A percentile compares a stretch with the other conserved stretches of the same genome.
These are phyloP conservation scores for Rusavskia elegans DNA, from an alignment of 495 filamentous ascomycete species.

Conservation along the genomic window DNA sequence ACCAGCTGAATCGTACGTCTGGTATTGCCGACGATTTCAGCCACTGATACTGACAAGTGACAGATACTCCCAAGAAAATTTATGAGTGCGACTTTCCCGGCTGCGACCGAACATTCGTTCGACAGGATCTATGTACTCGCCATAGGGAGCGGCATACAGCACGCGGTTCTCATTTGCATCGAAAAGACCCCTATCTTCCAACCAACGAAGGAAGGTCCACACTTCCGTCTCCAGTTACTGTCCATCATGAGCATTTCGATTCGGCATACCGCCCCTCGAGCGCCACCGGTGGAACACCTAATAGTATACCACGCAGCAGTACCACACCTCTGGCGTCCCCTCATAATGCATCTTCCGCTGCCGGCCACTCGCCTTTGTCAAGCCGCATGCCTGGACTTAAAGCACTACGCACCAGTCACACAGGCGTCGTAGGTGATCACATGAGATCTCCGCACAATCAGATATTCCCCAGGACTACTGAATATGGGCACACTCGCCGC, in stretches of 20 bases:
- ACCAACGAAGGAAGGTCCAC: slow-evolving; percentile 4
- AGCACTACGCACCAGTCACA: not conserved
- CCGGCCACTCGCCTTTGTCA: slow-evolving; percentile 3
- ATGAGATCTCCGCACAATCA: slow-evolving; percentile 5
- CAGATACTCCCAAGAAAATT: slow-evolving; percentile 80
- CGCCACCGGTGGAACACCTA: not conserved
- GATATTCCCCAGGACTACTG: slow-evolving; percentile 2
- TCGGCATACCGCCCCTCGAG: not conserved
- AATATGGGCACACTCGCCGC: slow-evolving; percentile 2
- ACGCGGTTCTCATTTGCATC: slow-evolving; percentile 82
- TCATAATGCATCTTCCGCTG: not conserved
- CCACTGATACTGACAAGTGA: not conserved
- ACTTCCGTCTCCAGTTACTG: slow-evolving; percentile 1
- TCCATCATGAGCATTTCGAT: slow-evolving; percentile 4
- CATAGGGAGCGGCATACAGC: slow-evolving; percentile 95
- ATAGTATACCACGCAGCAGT: not conserved
- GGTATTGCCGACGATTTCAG: not conserved
- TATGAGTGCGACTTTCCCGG: slow-evolving; percentile 90
- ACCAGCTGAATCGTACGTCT: slow-evolving; percentile 81
- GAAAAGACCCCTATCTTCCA: slow-evolving; percentile 52
- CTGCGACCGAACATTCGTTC: slow-evolving; percentile 80
- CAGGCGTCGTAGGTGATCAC: slow-evolving; percentile 1
- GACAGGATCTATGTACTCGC: slow-evolving; percentile 83
- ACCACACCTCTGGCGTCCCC: not conserved
- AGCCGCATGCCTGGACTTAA: not conserved